Conservation (phyloP, 116 monocot genomes). For the Posidonia oceanica region DNA sequence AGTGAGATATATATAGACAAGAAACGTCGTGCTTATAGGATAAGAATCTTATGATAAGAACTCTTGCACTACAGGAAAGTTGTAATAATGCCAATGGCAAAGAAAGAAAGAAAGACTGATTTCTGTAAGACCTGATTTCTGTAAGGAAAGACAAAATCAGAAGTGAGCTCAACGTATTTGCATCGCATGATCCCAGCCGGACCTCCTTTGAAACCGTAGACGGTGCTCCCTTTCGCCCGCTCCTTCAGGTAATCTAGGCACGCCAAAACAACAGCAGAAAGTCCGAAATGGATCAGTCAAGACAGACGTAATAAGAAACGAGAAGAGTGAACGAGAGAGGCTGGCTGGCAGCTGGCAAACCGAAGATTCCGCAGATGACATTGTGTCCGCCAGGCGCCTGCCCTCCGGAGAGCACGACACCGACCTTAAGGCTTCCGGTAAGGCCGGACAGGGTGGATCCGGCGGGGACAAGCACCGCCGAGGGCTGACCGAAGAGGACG, state of each 20-base stretch:
- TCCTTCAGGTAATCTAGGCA: conserved; percentile 74
- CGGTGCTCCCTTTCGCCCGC: conserved; percentile 44
- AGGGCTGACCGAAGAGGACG: conserved; percentile 74
- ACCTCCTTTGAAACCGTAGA: conserved; percentile 93
- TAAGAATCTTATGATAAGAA: too few relatives aligned
- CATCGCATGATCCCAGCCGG: conserved; percentile 95
- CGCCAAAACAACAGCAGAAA: not conserved
- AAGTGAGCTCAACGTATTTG: conserved; percentile 72
- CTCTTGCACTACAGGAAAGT: too few relatives aligned
- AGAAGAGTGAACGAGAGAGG: not conserved
- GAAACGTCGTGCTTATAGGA: too few relatives aligned
- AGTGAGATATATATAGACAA: too few relatives aligned
- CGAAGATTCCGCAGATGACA: conserved; percentile 90
- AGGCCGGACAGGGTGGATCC: too few relatives aligned
- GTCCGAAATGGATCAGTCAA: too few relatives aligned
- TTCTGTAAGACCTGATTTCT: conserved; percentile 54
- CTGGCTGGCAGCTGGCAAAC: too few relatives aligned
- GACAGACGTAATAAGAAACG: too few relatives aligned
- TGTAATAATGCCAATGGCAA: too few relatives aligned
- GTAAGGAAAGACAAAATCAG: conserved; percentile 87
- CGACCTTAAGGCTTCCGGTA: too few relatives aligned
- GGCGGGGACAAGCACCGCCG: conserved; percentile 49
- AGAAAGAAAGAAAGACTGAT: too few relatives aligned
- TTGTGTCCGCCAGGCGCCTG: conserved; percentile 98
- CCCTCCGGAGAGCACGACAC: conserved; percentile 94